phyloP scores from a whole-genome alignment of 257 asterid genomes.

The Lycium ferocissimum region DNA sequence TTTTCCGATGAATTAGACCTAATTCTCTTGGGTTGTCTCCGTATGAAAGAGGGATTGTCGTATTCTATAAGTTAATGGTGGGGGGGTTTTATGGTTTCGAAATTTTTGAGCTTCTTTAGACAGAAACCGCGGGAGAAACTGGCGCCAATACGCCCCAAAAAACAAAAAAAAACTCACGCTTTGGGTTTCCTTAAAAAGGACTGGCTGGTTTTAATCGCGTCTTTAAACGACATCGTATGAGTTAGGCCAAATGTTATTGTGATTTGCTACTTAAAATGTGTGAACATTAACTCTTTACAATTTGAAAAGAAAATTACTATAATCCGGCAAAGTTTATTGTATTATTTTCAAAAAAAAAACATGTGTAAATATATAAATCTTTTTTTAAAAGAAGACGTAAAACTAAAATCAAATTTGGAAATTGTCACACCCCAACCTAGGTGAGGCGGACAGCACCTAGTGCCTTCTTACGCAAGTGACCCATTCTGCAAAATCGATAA shows the following conservation, averaged over 20 bases:
- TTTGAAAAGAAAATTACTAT: background rate
- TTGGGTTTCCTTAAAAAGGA: background rate
- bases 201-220: background rate
- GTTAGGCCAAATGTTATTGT: too few relatives aligned
- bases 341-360: too few relatives aligned
- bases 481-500: too few relatives aligned
- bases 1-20: conserved; percentile 5
- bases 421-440: too few relatives aligned
- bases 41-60: background rate
- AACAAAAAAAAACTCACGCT: background rate
- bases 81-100: conserved; percentile 19
- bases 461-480: too few relatives aligned
- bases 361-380: too few relatives aligned
- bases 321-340: too few relatives aligned
- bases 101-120: background rate
- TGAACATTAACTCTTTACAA: too few relatives aligned
- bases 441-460: too few relatives aligned
- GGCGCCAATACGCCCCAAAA: conserved; percentile 6
- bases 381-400: too few relatives aligned
- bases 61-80: background rate
- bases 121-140: conserved; percentile 30
- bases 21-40: background rate
- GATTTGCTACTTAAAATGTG: background rate
- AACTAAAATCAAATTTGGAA: too few relatives aligned
- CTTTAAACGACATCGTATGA: too few relatives aligned